Evolutionary conservation across 257 asterid genomes (phyloP).

Genomic region (Eucommia ulmoides): DNA sequence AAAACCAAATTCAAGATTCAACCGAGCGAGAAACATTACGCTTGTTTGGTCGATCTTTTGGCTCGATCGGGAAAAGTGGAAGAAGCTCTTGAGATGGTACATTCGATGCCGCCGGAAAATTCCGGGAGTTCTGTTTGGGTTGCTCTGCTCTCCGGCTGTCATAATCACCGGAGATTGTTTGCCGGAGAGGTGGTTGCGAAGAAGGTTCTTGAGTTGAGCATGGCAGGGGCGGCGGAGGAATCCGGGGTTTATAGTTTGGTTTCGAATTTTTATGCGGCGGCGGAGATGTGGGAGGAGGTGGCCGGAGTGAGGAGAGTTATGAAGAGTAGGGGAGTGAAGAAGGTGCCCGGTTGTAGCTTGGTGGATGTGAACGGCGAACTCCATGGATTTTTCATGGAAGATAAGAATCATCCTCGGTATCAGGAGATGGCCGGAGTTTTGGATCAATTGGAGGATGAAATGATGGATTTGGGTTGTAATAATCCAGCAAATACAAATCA

Average conservation of each 20-base stretch:
- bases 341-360: conserved; percentile 24
- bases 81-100: conserved; percentile 12
- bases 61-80: conserved; percentile 16
- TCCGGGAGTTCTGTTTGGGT: too few relatives aligned
- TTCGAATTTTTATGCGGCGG: conserved; percentile 22
- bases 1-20: conserved; percentile 9
- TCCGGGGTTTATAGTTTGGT: conserved; percentile 18
- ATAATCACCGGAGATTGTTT: conserved; percentile 19
- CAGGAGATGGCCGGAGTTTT: conserved; percentile 13
- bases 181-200: conserved; percentile 15
- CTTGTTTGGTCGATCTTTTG: conserved; percentile 16
- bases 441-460: conserved; percentile 12
- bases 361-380: conserved; percentile 15
- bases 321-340: conserved; percentile 16
- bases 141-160: conserved; percentile 13
- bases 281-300: conserved; percentile 20
- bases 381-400: conserved; percentile 19
- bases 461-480: too few relatives aligned
- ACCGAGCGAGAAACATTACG: conserved; percentile 19
- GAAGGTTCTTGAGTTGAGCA: conserved; percentile 6
- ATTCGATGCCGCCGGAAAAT: conserved; percentile 13
- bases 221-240: conserved; percentile 17
- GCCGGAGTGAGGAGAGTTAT: conserved; percentile 16
- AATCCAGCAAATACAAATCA: too few relatives aligned
- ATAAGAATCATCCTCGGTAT: conserved; percentile 8